Evolutionary conservation across 805 yeast genomes (phyloP), one percentile per base, ranked within the genome.

Genomic region (Schwanniomyces sp.): DNA sequence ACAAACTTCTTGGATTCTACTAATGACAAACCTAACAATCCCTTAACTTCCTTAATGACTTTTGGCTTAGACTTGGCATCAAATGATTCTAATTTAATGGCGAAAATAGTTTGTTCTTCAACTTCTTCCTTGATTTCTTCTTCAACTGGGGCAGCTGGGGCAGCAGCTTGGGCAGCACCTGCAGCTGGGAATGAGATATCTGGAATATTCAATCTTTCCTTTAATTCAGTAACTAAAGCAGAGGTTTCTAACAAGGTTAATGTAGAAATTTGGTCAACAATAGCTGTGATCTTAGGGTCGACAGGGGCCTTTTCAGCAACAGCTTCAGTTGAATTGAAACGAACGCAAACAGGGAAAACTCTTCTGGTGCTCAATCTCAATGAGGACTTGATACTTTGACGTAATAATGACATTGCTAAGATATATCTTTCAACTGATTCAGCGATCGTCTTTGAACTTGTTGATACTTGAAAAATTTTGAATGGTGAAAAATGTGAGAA

Each of bases 1-100:
- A 94, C 99, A 57, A 94, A 88, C 76, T 94, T 94, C 84, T 94
- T 94, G 52, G 97, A 88, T 68, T 94, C 98, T 51, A 94, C 99
- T 59, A 94, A 80, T 6, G 96, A 89, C 61, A 94, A 79, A 12
- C 97, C 97, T 62, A 94, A 80, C 64, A 92, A 76, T 52, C 86
- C 79, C 78, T 94, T 94, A 59, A 94, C 96, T 75, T 94, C 99
- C 78, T 94, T 94, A 68, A 94, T 94, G 69, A 94, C 83, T 86
- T 94, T 94, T 51, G 99, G 96, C 79, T 94, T 94, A 49, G 96
- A 72, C 75, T 91, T 91, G 50, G 98, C 82, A 61, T 94, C 99
- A 61, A 94, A 91, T 37, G 92, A 81, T 68, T 92, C 98, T 63
- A 92, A 83, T 75, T 92, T 94, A 67, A 92, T 74, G 63, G 89